phyloP scores from a whole-genome alignment of 345 rosid species.

The Noccaea caerulescens region DNA sequence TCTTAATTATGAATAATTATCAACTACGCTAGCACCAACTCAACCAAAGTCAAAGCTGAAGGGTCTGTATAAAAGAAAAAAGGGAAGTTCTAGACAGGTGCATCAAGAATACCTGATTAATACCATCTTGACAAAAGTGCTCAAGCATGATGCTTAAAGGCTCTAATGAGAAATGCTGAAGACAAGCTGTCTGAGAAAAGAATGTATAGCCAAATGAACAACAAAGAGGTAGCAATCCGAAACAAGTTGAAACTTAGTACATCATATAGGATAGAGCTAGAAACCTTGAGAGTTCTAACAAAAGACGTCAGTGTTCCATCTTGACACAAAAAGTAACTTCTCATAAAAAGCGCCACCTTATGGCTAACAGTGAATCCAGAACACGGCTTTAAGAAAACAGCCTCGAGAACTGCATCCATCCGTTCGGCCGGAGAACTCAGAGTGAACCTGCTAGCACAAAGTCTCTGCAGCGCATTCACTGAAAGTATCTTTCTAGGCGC shows the following conservation, averaged over 20 bases:
- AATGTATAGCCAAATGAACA: constrained; percentile 27
- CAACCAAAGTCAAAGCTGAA: constrained; percentile 17
- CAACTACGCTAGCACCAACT: constrained; percentile 18
- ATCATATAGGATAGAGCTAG: constrained; percentile 31
- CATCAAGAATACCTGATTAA: constrained; percentile 53
- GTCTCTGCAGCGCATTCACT: constrained; percentile 62
- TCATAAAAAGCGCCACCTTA: constrained; percentile 71
- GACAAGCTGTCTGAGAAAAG: constrained; percentile 79
- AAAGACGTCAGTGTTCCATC: constrained; percentile 93
- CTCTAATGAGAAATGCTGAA: constrained; percentile 76
- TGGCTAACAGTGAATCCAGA: constrained; percentile 77
- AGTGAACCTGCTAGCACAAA: constrained; percentile 70
- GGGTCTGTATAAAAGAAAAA: background rate
- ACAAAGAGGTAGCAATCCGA: constrained; percentile 9
- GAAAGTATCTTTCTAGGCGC: constrained; percentile 65
- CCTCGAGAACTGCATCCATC: constrained; percentile 82
- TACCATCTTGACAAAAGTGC: constrained; percentile 54
- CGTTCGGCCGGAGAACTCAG: constrained; percentile 79
- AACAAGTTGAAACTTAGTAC: constrained; percentile 24
- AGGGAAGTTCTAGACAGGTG: constrained; percentile 10
- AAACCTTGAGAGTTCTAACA: constrained; percentile 84
- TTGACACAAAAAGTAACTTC: constrained; percentile 73
- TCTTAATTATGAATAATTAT: background rate
- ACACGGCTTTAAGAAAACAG: constrained; percentile 74
- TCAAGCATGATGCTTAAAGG: constrained; percentile 67